A percentile compares a stretch with the other conserved stretches of the same genome.
Conservation (phyloP, 2,329 filamentous ascomycete species). For the Polychaeton citri region DNA sequence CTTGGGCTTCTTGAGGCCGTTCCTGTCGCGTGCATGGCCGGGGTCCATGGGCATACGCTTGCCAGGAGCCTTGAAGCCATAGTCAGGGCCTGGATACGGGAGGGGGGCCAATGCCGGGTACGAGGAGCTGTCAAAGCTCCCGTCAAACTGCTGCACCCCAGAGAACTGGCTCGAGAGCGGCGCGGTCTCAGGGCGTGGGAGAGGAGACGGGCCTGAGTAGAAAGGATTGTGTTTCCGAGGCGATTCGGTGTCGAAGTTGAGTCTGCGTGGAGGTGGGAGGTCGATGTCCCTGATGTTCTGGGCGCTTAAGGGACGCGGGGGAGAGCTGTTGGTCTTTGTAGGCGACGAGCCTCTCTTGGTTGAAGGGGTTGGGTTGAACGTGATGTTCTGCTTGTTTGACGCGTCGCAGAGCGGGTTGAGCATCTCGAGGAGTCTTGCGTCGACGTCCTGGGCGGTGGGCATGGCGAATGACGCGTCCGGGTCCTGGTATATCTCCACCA, state of each 20-base stretch:
- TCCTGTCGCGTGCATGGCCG: slow-evolving; percentile 52
- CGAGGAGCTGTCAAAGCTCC: slow-evolving; percentile 38
- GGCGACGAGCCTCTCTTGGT: slow-evolving; percentile 52
- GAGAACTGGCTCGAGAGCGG: slow-evolving; percentile 16
- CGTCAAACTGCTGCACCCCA: slow-evolving; percentile 8
- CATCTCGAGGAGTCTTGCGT: slow-evolving; percentile 38
- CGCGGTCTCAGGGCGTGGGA: background rate
- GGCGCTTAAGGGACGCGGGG: slow-evolving; percentile 45
- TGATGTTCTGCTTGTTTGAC: slow-evolving; percentile 46
- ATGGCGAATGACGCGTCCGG: slow-evolving; percentile 24
- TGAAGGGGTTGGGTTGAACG: slow-evolving; percentile 47
- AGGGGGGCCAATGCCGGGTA: slow-evolving; percentile 10
- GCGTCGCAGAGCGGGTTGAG: slow-evolving; percentile 30
- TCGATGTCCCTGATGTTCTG: slow-evolving; percentile 53
- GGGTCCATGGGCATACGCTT: slow-evolving; percentile 55
- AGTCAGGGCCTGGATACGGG: slow-evolving; percentile 24
- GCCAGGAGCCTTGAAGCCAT: slow-evolving; percentile 28
- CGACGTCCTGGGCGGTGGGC: slow-evolving; percentile 31
- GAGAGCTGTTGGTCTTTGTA: slow-evolving; percentile 51
- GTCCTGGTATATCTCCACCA: slow-evolving; percentile 48
- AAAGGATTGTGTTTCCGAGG: slow-evolving; percentile 46
- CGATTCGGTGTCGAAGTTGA: slow-evolving; percentile 48
- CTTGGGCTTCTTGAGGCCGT: slow-evolving; percentile 55
- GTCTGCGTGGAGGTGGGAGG: slow-evolving; percentile 50
- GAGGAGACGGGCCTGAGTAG: slow-evolving; percentile 6